Conservation (phyloP, 768 basidiomycete genomes). For the Amanita molliuscula region DNA sequence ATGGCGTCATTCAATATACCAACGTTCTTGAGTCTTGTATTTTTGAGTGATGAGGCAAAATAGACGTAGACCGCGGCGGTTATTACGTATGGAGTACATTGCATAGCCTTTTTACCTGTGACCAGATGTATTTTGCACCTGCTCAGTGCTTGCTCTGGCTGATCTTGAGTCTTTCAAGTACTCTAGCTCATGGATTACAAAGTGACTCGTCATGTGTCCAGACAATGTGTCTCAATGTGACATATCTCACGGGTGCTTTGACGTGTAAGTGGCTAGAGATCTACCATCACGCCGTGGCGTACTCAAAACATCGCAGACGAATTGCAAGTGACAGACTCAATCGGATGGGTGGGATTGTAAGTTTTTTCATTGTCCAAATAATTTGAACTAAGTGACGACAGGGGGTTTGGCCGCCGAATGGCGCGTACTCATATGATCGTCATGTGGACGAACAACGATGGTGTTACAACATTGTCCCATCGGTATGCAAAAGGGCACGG, state of each 20-base stretch:
- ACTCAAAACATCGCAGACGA: conserved; percentile 25
- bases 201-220: conserved; percentile 34
- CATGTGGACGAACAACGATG: conserved; percentile 38
- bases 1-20: conserved; percentile 66
- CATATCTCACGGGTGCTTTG: conserved; percentile 27
- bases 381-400: conserved; percentile 12
- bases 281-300: not conserved
- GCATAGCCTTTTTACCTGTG: too few species aligned
- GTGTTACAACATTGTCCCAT: conserved; percentile 48
- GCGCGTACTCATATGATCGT: conserved; percentile 46
- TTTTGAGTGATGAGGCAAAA: conserved; percentile 48
- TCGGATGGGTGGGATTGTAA: conserved; percentile 50
- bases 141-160: not conserved
- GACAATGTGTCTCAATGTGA: conserved; percentile 38
- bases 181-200: conserved; percentile 19
- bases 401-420: conserved; percentile 44
- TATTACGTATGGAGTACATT: too few species aligned
- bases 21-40: conserved; percentile 61
- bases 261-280: conserved; percentile 28
- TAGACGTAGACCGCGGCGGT: too few species aligned
- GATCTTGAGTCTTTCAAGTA: conserved; percentile 7
- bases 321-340: conserved; percentile 26
- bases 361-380: conserved; percentile 5
- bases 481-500: conserved; percentile 35
- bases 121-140: conserved; percentile 10